Conservation (phyloP, 192 early-diverging fungal species). For the Irineochytrium annulatum region DNA sequence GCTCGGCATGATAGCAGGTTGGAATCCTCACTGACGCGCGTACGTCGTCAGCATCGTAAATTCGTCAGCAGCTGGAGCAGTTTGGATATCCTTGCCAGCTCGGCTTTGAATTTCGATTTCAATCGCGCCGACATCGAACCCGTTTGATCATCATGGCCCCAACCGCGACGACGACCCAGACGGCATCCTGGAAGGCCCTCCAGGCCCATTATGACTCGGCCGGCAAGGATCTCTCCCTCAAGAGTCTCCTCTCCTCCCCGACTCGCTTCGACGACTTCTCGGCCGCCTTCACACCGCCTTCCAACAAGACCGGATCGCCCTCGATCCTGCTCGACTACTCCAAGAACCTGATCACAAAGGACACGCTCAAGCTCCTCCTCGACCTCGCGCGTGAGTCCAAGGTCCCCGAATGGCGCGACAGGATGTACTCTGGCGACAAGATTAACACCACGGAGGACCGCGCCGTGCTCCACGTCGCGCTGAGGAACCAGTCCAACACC, state of each 20-base stretch:
- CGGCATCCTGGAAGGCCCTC: constrained; percentile 76
- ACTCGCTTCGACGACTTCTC: constrained; percentile 77
- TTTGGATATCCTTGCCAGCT: no score
- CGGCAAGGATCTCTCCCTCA: constrained; percentile 72
- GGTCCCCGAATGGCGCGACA: constrained; percentile 80
- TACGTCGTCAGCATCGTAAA: no score
- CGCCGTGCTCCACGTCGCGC: constrained; percentile 91
- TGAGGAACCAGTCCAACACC: constrained; percentile 77
- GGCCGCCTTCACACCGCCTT: constrained; percentile 57
- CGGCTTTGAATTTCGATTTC: no score
- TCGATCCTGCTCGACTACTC: constrained; percentile 90
- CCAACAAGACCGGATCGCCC: constrained; percentile 40
- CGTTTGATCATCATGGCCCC: not conserved
- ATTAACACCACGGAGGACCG: constrained; percentile 98
- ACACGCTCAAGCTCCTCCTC: constrained; percentile 75
- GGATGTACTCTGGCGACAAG: constrained; percentile 92
- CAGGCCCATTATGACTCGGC: constrained; percentile 78
- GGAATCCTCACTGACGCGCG: no score
- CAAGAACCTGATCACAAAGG: constrained; percentile 87
- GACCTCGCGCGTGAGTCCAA: constrained; percentile 78
- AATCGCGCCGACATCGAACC: no score
- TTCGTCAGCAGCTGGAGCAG: no score
- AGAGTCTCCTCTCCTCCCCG: constrained; percentile 76
- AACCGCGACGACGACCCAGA: constrained; percentile 29
- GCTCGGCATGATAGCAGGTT: no score